These are phyloP conservation scores for Phytophthora tubulina DNA, from an alignment of 352 stramenopile genomes.

Conservation along the genomic window DNA sequence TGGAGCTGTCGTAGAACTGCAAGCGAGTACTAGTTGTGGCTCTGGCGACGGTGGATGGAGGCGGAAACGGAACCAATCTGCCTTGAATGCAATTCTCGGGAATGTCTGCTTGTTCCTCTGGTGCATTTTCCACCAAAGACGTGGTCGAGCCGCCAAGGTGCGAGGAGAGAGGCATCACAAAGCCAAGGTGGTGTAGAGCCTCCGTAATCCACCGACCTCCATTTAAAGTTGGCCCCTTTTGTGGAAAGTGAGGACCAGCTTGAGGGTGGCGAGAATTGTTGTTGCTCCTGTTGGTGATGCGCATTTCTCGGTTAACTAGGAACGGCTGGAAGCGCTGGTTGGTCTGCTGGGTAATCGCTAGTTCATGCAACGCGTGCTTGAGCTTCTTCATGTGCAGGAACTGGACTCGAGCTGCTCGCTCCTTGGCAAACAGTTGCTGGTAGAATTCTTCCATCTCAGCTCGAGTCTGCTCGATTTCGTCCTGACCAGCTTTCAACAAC, in stretches of 20 bases:
- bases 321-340: constrained; percentile 66
- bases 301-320: constrained; percentile 45
- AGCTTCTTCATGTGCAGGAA: constrained; percentile 83
- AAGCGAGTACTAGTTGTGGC: constrained; percentile 24
- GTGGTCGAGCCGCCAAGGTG: neutral
- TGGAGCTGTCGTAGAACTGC: constrained; percentile 30
- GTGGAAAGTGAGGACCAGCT: constrained; percentile 7
- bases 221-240: constrained; percentile 20
- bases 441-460: constrained; percentile 61
- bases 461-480: constrained; percentile 57
- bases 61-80: constrained; percentile 47
- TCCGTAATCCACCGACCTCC: constrained; percentile 45
- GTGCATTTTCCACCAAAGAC: neutral
- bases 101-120: constrained; percentile 32
- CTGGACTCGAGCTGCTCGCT: constrained; percentile 67
- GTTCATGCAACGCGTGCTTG: constrained; percentile 70
- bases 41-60: constrained; percentile 6
- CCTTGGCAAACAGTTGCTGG: constrained; percentile 58
- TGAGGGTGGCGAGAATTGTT: constrained; percentile 1
- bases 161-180: constrained; percentile 39
- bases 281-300: constrained; percentile 33
- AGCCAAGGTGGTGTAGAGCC: constrained; percentile 53
- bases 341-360: constrained; percentile 56
- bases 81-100: constrained; percentile 46
- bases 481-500: constrained; percentile 48